These are phyloP conservation scores for Penicillium antarcticum DNA, from an alignment of 495 filamentous ascomycete species.

Conservation along the genomic window DNA sequence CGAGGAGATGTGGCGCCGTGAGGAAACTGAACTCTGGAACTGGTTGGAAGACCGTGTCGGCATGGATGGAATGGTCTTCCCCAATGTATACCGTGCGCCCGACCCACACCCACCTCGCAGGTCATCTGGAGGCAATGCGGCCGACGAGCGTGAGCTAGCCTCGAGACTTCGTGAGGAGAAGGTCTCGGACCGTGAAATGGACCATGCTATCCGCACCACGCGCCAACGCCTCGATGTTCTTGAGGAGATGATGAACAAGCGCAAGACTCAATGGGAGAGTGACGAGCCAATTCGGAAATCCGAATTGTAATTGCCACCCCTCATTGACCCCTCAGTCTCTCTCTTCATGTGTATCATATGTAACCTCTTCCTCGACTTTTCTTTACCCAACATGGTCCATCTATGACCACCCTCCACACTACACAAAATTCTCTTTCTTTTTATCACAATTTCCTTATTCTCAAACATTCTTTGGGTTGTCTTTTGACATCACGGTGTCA, in stretches of 20 bases:
- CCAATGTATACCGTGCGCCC: conserved; percentile 25
- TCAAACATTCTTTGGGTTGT: background rate
- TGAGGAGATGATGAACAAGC: conserved; percentile 65
- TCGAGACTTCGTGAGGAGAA: conserved; percentile 60
- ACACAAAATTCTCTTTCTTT: conserved; percentile 1
- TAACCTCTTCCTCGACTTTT: background rate
- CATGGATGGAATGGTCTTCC: conserved; percentile 59
- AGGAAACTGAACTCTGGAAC: conserved; percentile 90
- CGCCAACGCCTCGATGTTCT: conserved; percentile 75
- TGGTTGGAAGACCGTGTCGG: conserved; percentile 92
- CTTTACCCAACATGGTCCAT: background rate
- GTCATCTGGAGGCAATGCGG: conserved; percentile 15
- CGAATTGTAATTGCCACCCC: conserved; percentile 11
- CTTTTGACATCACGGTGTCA: background rate
- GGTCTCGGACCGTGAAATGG: conserved; percentile 77
- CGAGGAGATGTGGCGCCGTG: conserved; percentile 86
- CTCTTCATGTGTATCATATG: background rate
- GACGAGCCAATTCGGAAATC: conserved; percentile 11
- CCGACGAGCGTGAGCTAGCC: conserved; percentile 33
- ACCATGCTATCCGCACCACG: conserved; percentile 79
- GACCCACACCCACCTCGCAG: conserved; percentile 22
- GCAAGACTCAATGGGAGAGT: conserved; percentile 28
- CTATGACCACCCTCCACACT: background rate
- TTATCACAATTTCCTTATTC: background rate
- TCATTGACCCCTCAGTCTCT: background rate